Percentiles rank a stretch among this genome's conserved stretches.
These are phyloP conservation scores for Podospora bellae-mahoneyi DNA, from an alignment of 495 filamentous ascomycete species.

Conservation along the genomic window DNA sequence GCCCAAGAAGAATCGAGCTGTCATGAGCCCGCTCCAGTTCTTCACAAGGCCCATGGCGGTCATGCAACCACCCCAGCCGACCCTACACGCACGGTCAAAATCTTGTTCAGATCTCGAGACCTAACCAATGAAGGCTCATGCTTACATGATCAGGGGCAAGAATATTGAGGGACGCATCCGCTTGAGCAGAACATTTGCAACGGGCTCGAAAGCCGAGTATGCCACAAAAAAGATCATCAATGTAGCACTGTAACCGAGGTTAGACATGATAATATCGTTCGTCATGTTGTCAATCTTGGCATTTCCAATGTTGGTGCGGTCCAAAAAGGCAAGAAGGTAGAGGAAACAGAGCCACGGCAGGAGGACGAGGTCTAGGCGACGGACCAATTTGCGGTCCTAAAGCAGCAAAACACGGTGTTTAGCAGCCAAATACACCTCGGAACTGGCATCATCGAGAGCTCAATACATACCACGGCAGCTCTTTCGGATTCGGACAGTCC, in stretches of 20 bases:
- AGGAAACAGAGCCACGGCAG: slow-evolving; percentile 82
- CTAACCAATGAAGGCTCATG: background rate
- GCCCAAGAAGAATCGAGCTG: slow-evolving; percentile 82
- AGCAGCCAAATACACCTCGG: background rate
- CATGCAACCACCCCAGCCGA: slow-evolving; percentile 74
- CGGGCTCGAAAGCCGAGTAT: slow-evolving; percentile 79
- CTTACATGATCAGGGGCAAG: slow-evolving; percentile 68
- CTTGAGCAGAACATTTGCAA: slow-evolving; percentile 88
- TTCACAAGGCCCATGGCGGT: slow-evolving; percentile 79
- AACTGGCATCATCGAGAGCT: background rate
- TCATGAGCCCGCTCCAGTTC: slow-evolving; percentile 75
- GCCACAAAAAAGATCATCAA: slow-evolving; percentile 91
- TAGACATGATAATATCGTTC: slow-evolving; percentile 57
- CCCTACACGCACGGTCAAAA: slow-evolving; percentile 25
- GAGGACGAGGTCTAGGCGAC: slow-evolving; percentile 67
- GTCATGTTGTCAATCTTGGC: slow-evolving; percentile 74
- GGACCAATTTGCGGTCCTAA: slow-evolving; percentile 63
- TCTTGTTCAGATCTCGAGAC: background rate
- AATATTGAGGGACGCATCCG: slow-evolving; percentile 52
- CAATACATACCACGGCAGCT: slow-evolving; percentile 56
- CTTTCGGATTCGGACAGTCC: slow-evolving; percentile 64
- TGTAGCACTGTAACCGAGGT: slow-evolving; percentile 63
- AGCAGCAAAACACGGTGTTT: background rate
- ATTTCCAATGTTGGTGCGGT: slow-evolving; percentile 83
- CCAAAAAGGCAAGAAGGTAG: slow-evolving; percentile 81